These are phyloP conservation scores for Calonectria crousiana DNA, from an alignment of 2,329 filamentous ascomycete genomes.

Conservation along the genomic window DNA sequence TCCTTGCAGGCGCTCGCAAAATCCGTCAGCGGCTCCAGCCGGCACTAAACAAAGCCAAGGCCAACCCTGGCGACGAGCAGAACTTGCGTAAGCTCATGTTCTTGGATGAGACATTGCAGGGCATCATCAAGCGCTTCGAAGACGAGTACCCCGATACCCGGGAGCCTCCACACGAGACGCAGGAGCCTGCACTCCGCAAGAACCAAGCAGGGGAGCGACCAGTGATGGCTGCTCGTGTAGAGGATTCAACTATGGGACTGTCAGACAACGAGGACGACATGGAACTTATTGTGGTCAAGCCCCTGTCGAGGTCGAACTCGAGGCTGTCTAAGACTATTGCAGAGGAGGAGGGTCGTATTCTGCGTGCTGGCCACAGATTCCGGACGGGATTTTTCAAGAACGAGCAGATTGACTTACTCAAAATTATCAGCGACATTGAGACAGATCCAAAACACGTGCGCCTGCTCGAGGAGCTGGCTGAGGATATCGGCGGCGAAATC, in stretches of 20 bases:
- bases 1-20: conserved; percentile 88
- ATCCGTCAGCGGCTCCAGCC: conserved; percentile 87
- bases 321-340: conserved; percentile 65
- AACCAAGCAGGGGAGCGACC: conserved; percentile 35
- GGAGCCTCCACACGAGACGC: conserved; percentile 39
- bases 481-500: conserved; percentile 71
- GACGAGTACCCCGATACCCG: conserved; percentile 95
- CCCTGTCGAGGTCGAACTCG: conserved; percentile 65
- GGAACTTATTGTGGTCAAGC: conserved; percentile 54
- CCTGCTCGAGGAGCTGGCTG: conserved; percentile 72
- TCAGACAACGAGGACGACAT: conserved; percentile 65
- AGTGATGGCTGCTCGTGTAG: conserved; percentile 41
- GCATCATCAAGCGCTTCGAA: conserved; percentile 95
- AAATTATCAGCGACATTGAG: conserved; percentile 61
- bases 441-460: conserved; percentile 63
- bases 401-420: conserved; percentile 64
- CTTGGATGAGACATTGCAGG: conserved; percentile 87
- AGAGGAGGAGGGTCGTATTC: conserved; percentile 68
- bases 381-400: conserved; percentile 64
- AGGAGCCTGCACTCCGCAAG: conserved; percentile 28
- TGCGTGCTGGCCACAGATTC: conserved; percentile 69
- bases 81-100: conserved; percentile 88
- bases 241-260: conserved; percentile 51
- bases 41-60: conserved; percentile 80
- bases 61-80: conserved; percentile 76